Evolutionary conservation across 441 rosid genomes (phyloP), one percentile per base, ranked within the genome.

Genomic region (Gossypium schwendimanii): DNA sequence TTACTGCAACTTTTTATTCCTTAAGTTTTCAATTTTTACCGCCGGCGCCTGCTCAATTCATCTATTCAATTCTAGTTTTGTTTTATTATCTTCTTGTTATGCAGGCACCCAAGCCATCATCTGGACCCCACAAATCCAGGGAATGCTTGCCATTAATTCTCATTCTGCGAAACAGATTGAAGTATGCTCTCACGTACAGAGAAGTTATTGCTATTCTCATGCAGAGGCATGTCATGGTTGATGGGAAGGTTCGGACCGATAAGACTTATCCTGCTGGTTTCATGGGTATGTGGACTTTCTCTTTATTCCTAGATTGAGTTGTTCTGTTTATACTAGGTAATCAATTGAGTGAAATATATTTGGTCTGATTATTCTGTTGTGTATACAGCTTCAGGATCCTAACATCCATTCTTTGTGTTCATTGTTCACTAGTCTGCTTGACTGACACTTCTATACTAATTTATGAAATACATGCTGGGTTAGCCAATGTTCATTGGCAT

Each of bases 101-200:
- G 68, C 63, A 91, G 97, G 97, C 97, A 14, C 97, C 95, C 14
- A 91, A 91, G 77, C 95, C 97, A 26, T 88, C 95, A 6, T 89
- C 95, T 54, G 95, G 97, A 36, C 97, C 95, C 12, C 97, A 91
- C 87, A 91, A 89, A 78, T 87, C 93, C 0, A 87, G 95, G 82
- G 95, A 88, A 71, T 91, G 94, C 69, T 79, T 89, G 79, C 92
- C 92, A 0, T 73, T 91, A 80, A 84, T 91, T 75, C 90, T 91
- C 59, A 82, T 87, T 70, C 76, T 90, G 76, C 85, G 96, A 65
- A 90, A 90, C 79, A 86, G 91, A 75, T 70, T 88, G 84, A 90
- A 90, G 85, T 90, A 90, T 80, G 91, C 91, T 72, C 71, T 88
- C 18, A 90, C 91, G 0, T 88, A 87, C 76, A 85, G 91, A 75